Evolutionary conservation across 164 flowering plant genomes (phyloP), one percentile per base, ranked within the genome.

Genomic region (Magnolia officinalis): DNA sequence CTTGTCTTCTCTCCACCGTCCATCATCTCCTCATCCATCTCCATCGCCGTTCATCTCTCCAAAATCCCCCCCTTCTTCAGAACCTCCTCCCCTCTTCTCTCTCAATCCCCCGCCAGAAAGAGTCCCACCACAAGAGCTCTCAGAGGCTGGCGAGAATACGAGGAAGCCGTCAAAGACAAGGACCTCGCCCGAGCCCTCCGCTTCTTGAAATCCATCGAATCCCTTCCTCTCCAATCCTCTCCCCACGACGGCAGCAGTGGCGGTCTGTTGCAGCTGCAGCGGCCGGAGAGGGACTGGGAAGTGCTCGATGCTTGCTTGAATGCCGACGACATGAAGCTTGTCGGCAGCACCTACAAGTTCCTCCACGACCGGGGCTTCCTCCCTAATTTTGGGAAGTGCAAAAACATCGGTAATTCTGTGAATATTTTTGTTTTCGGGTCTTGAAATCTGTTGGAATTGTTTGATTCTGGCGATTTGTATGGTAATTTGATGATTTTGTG

Each of bases 301-400:
- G 89, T 96, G 4, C 73, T 96, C 59, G 97, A 93, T 79, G 82
- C 99, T 49, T 96, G 99, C 79, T 82, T 96, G 86, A 93, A 90
- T 83, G 98, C 99, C 0, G 95, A 92, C 82, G 95, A 96, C 77
- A 90, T 96, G 98, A 92, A 85, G 85, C 93, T 96, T 29, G 99
- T 96, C 0, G 90, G 82, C 0, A 83, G 81, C 74, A 89, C 99
- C 21, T 96, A 93, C 74, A 78, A 76, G 5, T 90, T 92, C 77
- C 92, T 96, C 68, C 89, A 86, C 81, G 88, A 85, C 14, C 81
- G 86, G 72, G 97, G 98, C 0, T 84, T 90, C 71, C 82, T 95
- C 81, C 90, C 94, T 79, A 88, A 76, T 86, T 95, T 95, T 72
- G 99, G 98, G 45, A 95, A 89, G 81, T 93, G 84, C 87, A 82